Conservation (phyloP, 2,329 filamentous ascomycete species). For the Nannizziopsis barbatae region DNA sequence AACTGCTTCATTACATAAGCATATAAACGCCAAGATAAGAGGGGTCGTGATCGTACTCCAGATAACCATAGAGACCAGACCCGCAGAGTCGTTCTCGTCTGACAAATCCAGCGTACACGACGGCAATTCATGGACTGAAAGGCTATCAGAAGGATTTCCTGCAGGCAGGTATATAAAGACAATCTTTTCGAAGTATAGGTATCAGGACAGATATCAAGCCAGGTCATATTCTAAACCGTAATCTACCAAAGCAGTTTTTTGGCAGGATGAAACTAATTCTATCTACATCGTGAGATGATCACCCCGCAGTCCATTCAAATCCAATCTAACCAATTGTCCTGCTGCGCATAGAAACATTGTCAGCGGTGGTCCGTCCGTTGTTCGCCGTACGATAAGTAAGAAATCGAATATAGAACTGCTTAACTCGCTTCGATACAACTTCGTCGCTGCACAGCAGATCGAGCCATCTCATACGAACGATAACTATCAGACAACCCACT, state of each 20-base stretch:
- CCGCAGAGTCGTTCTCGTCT: neutral
- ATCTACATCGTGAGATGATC: slow-evolving; percentile 61
- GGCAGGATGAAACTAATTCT: slow-evolving; percentile 66
- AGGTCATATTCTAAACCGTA: too few relatives aligned
- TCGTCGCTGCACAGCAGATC: slow-evolving; percentile 60
- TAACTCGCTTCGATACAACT: slow-evolving; percentile 75
- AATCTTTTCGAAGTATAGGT: too few relatives aligned
- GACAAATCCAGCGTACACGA: slow-evolving; percentile 1
- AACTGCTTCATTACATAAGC: too few relatives aligned
- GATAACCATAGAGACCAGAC: neutral
- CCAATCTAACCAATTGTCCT: slow-evolving; percentile 6
- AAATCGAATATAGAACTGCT: slow-evolving; percentile 91
- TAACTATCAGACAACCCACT: slow-evolving; percentile 17
- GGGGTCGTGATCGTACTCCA: too few relatives aligned
- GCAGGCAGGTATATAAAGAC: too few relatives aligned
- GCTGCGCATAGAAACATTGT: slow-evolving; percentile 60
- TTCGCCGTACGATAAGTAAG: slow-evolving; percentile 63
- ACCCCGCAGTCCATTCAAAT: slow-evolving; percentile 1
- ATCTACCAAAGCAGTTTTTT: too few relatives aligned
- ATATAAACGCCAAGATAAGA: neutral
- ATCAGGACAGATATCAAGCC: too few relatives aligned
- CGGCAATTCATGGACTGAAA: neutral
- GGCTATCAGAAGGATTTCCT: too few relatives aligned
- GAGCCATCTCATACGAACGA: slow-evolving; percentile 25
- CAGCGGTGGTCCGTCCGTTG: slow-evolving; percentile 68